Base-by-base conservation (phyloP, 139 green algal species). In the Yamagishiella unicocca region DNA sequence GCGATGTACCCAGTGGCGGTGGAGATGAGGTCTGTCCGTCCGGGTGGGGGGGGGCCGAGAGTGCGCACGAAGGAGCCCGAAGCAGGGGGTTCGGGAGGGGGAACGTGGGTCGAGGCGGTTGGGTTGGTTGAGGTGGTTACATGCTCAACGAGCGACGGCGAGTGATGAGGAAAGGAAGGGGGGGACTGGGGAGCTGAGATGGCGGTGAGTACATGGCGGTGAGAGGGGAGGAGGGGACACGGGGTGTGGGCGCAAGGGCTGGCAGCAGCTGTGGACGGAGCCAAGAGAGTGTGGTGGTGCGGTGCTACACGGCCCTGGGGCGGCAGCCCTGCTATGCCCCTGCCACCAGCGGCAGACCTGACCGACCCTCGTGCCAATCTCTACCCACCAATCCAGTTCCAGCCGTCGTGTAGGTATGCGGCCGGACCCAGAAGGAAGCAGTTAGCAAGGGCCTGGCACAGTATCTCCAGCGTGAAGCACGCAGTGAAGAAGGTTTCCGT, bases 381-480 rank as follows among this genome's bases (percentile, higher is more conserved):
- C 85, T n/a, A 90, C 90, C 10, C 80, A 31, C 24, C 73, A 27
- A 94, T 54, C 89, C 87, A 89, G 78, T 84, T 89, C 91, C 91
- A 94, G 31, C 62, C 53, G 33, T 62, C 80, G 19, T 80, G 82
- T 4, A 92, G 78, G 76, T 93, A 90, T 4, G 88, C 88, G 50
- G n/a, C 66, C 53, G 45, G 80, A 1, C 86, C 89, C 19, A 89
- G 54, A 14, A 89, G 10, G 37, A 92, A 89, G 45, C 79, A 82
- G 33, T 84, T 78, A 25, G 89, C 83, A 14, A 90, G 81, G 43
- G 67, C 29, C 50, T 90, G 74, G 35, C 91, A 62, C 1, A 88
- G 4, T 31, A 91, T 85, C 78, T 94, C 91, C 4, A 89, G 12
- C 7, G 86, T 92, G 84, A 92, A 92, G 24, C 67, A 35, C 1